Evolutionary conservation across 257 asterid species (phyloP), one percentile per base, ranked within the genome.

Genomic region (Solanum dulcamara): DNA sequence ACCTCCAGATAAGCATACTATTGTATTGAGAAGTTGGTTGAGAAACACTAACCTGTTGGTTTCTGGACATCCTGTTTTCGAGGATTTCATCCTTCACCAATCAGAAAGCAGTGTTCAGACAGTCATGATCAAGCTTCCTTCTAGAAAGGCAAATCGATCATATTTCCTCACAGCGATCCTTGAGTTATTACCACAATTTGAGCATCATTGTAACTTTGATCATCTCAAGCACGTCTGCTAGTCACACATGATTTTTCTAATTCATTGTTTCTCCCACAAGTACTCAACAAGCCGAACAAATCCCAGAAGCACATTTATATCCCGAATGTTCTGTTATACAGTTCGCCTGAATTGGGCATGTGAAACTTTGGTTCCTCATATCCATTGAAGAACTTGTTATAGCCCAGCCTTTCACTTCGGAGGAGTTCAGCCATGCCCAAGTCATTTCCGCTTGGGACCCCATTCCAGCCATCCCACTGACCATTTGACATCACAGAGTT

Each of bases 391-490:
- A 88, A 90, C 60, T 91, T 91, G 59, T 89, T 91, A 68, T 84
- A 90, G 59, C 96, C 96, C 90, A 91, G 80, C 75, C 97, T 91
- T 89, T 93, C 98, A 37, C 85, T 85, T 87, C 98, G 88, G 81
- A 87, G 97, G 80, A 93, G 88, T 53, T 96, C 98, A 62, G 95
- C 92, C 93, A 92, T 87, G 15, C 93, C 93, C 90, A 93, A 66
- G 84, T 91, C 91, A 86, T 92, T 91, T 55, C 90, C 96, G 81
- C 90, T 86, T 86, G 89, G 98, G 53, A 88, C 90, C 77, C 91
- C 96, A 89, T 89, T 93, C 98, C 97, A 92, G 79, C 95, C 90
- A 80, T 95, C 94, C 98, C 97, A 94, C 70, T 91, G 99, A 83
- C 98, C 96, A 89, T 93, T 93, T 81, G 98, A 87, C 85, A 92